phyloP scores from a whole-genome alignment of 1,139 yeast genomes.

The Yamadazyma epiphylla region DNA sequence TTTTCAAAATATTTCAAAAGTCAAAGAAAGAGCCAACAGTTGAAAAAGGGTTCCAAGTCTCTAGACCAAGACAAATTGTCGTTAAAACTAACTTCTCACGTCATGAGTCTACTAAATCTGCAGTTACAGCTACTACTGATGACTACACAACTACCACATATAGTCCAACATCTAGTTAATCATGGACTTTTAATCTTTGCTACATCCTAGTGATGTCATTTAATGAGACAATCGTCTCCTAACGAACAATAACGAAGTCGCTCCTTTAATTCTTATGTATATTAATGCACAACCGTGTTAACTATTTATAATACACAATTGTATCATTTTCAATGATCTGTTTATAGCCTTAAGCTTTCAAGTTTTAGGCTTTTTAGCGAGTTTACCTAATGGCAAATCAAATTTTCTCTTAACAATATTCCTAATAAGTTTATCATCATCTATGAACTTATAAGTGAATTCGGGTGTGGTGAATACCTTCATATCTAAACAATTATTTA shows the following conservation, averaged over 20 bases:
- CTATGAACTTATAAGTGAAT: conserved; percentile 35
- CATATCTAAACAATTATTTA: conserved; percentile 36
- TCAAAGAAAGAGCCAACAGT: conserved; percentile 1
- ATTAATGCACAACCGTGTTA: too few relatives aligned
- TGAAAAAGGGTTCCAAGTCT: conserved; percentile 36
- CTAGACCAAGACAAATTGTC: conserved; percentile 39
- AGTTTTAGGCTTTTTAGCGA: too few relatives aligned
- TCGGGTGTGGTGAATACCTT: conserved; percentile 24
- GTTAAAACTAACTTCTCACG: conserved; percentile 16
- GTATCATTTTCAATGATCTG: too few relatives aligned
- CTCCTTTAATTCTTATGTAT: too few relatives aligned
- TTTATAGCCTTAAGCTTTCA: too few relatives aligned
- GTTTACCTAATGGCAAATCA: conserved; percentile 20
- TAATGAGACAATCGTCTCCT: too few relatives aligned
- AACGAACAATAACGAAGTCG: too few relatives aligned
- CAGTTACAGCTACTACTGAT: conserved; percentile 1
- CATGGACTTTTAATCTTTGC: too few relatives aligned
- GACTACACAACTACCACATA: too few relatives aligned
- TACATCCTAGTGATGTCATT: too few relatives aligned
- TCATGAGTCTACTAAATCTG: conserved; percentile 6
- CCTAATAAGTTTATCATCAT: conserved; percentile 54
- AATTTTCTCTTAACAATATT: conserved; percentile 53
- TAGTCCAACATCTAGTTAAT: too few relatives aligned
- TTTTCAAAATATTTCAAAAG: background rate
- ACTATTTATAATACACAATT: too few relatives aligned